Base-by-base conservation (phyloP, 192 early-diverging fungal species). In the Spizellomyces sp. region DNA sequence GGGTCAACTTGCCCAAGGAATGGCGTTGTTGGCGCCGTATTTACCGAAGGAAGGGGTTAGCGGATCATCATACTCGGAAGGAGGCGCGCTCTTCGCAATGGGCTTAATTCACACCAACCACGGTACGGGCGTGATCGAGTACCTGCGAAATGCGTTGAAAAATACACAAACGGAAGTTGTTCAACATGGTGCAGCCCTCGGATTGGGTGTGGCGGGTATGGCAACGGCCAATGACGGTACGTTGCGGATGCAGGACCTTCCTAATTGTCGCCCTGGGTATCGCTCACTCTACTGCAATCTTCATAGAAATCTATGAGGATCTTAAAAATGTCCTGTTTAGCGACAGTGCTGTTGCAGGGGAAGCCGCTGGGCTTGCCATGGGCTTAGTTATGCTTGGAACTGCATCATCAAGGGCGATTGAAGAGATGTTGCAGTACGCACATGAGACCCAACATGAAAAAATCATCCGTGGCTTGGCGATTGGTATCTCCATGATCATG, bases 361-460 rank as follows among this genome's bases (percentile, higher is more conserved):
- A 99, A 75, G 96, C 96, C 10, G 95, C 98, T 22, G 96, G 94
- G 70, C 70, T 98, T 17, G 94, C 91, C 17, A 96, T 99, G 89
- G 98, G 98, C 27, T 81, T 99, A 75, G 91, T 97, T 42, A 98
- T 97, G 96, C 88, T 98, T 70, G 98, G 98, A 45, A 96, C 93
- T 12, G 92, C 84, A 55, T 88, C 90, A 8, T 75, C 87, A 46
- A 84, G 86, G 55, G 92, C 91, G 6, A 79, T 99, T 64, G 92
- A 91, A 48, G 96, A 96, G 66, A 98, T 99, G 96, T 81, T 98
- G 43, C 90, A 93, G 71, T 99, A 99, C 70, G 98, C 98, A 14
- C 93, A 94, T 69, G 96, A 98, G 67, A 99, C 98, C 6, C 94
- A 95, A 77, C 98, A 99, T 81, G 98, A 99, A 73, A 99, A 99